Conservation (phyloP, 148 eudicot genomes). For the Rhododendron mucronatum region DNA sequence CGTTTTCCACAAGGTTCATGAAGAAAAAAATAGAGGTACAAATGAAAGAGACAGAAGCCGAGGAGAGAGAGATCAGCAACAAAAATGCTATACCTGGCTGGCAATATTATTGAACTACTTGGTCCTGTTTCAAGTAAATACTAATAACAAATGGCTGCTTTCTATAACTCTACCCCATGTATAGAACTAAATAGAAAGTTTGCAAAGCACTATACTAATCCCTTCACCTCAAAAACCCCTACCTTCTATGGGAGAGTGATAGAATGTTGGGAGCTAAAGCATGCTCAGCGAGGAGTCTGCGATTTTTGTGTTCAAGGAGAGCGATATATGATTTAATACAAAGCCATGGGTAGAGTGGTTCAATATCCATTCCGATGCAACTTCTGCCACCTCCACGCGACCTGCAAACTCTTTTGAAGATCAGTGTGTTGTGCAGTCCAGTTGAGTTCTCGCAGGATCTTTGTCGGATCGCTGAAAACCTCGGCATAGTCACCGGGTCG, state of each 20-base stretch:
- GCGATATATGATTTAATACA: neutral
- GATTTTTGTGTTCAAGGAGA: neutral
- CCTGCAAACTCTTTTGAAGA: slow-evolving; percentile 38
- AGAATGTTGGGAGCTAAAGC: neutral
- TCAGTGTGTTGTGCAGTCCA: slow-evolving; percentile 40
- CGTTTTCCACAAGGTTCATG: neutral
- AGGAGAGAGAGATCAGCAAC: neutral
- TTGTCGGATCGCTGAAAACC: slow-evolving; percentile 43
- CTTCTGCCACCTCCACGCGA: slow-evolving; percentile 58
- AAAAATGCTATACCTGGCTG: neutral
- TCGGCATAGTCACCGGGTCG: slow-evolving; percentile 53
- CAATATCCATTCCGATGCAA: slow-evolving; percentile 33
- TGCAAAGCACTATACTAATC: neutral
- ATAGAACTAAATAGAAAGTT: neutral
- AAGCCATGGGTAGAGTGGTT: neutral
- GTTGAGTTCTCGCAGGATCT: slow-evolving; percentile 36
- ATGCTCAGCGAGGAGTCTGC: neutral
- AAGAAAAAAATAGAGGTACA: neutral
- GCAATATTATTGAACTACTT: neutral
- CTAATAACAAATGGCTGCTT: neutral
- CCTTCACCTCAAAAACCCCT: neutral
- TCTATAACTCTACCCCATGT: neutral
- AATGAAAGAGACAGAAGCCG: neutral
- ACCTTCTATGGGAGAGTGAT: neutral
- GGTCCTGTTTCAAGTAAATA: neutral